phyloP scores from a whole-genome alignment of 2,329 filamentous ascomycete species.

The Colletotrichum theobromicola region DNA sequence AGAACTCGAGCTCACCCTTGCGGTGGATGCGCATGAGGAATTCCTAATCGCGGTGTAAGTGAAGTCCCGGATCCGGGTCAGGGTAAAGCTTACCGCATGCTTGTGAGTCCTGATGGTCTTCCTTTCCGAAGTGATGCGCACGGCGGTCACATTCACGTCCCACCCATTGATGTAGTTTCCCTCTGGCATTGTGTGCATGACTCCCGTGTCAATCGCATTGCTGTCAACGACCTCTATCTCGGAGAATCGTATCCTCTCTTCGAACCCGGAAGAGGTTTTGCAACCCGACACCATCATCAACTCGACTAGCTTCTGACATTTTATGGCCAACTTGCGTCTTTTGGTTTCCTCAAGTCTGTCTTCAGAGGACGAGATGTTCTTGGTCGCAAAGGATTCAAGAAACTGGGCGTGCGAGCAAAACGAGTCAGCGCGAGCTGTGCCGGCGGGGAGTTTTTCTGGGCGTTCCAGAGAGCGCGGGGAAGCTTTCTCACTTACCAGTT shows the following conservation, averaged over 20 bases:
- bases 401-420: constrained; percentile 62
- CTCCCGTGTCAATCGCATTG: constrained; percentile 87
- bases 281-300: constrained; percentile 99
- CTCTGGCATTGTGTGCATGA: constrained; percentile 86
- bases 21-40: constrained; percentile 88
- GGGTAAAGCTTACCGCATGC: constrained; percentile 72
- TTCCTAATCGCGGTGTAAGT: constrained; percentile 62
- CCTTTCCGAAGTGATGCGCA: constrained; percentile 80
- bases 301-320: constrained; percentile 95
- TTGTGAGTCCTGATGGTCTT: constrained; percentile 88
- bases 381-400: constrained; percentile 94
- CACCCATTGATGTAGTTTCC: constrained; percentile 93
- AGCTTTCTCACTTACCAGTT: constrained; percentile 70
- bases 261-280: constrained; percentile 93
- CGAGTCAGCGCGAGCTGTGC: constrained; percentile 8
- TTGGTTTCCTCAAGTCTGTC: constrained; percentile 97
- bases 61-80: not conserved
- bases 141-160: constrained; percentile 95
- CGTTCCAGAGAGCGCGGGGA: not conserved
- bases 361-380: constrained; percentile 96
- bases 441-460: not conserved
- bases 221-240: constrained; percentile 97
- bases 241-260: constrained; percentile 94
- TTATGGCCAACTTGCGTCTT: constrained; percentile 86
- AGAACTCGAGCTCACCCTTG: constrained; percentile 75